Base-by-base conservation (phyloP, 2,329 filamentous ascomycete genomes). In the Aspergillus sp. region DNA sequence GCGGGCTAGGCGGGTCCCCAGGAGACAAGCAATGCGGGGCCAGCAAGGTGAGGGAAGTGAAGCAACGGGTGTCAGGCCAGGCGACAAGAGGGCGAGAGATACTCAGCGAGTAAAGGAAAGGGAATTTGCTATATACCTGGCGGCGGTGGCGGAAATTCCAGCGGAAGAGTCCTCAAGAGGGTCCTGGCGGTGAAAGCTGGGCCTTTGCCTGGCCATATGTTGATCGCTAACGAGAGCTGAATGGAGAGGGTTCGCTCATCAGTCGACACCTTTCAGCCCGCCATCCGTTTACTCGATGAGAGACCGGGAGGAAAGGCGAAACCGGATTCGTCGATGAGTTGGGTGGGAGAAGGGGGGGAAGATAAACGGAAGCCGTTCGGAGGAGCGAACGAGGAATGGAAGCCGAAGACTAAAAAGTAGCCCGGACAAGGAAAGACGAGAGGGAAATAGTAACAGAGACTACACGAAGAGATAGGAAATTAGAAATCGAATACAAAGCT, bases 151-250 rank as follows among this genome's bases (percentile, higher is more conserved):
- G 59, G 67, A 61, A 65, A 66, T 59, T 68, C 70, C 69, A 69
- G 73, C 65, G 63, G 73, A 68, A 71, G 73, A 69, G 71, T 75
- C 73, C 72, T 78, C 74, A 67, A 73, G 69, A 70, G 72, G 72
- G 74, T 76, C 73, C 73, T 78, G 76, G 68, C 73, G 74, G 70
- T 75, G 73, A 74, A 69, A 67, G 71, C 72, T 73, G 71, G 75
- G 73, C 74, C 72, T 77, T 77, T 75, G 76, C 69, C 75, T 78
- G 75, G 77, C 77, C 78, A 80, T 80, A 78, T 74, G 76, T 78
- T 73, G 68, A 69, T 69, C 67, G 71, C 62, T 71, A 69, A 60
- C 53, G 62, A 66, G 67, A 69, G 67, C 66, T 70, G 52, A 66
- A 68, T 70, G 65, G 60, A 59, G 70, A 66, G 61, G 64, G 68